Base-by-base conservation (phyloP, 2,329 filamentous ascomycete species). In the Diaporthe vexans region DNA sequence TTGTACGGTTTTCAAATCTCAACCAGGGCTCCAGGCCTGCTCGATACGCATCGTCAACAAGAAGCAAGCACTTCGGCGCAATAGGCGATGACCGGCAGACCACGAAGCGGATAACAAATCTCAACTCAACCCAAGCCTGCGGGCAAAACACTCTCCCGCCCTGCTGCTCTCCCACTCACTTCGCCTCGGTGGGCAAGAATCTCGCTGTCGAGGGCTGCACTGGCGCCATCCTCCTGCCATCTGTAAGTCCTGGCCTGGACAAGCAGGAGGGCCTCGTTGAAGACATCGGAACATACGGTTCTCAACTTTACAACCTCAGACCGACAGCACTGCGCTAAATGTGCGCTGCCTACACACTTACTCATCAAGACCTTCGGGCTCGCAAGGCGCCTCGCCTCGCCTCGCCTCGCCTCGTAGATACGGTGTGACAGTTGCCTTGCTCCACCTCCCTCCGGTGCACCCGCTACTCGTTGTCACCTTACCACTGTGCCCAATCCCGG, bases 401-500 rank as follows among this genome's bases (percentile, higher is more conserved):
- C 35, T 11, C 10, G 35, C 29, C 29, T 29, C 40, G 40, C 40
- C 40, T 43, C 52, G 61, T n/a, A 52, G 58, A 17, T 26, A 26
- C 37, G 15, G 46, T 19, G 29, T 33, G 19, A 4, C 21, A 37
- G 48, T 48, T 67, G 43, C 46, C 21, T 67, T 67, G 48, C 26
- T 17, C 63, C 48, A 68, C 63, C 48, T 37, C 33, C 33, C 46
- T 58, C 48, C 68, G 56, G 54, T 26, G 48, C 54, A 48, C 26
- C 56, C 54, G 54, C 40, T 21, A 15, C 37, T 56, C 40, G n/a
- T 37, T 71, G 54, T 71, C 40, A 71, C 54, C 54, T 29, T 48
- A 59, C 11, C 21, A 59, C 35, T 51, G 26, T 37, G 68, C 21
- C 68, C 54, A 71, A 71, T 43, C 37, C 54, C 37, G 54, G 68